Evolutionary conservation across 305 asterid genomes (phyloP), one percentile per base, ranked within the genome.

Genomic region (Solanum hybrid): DNA sequence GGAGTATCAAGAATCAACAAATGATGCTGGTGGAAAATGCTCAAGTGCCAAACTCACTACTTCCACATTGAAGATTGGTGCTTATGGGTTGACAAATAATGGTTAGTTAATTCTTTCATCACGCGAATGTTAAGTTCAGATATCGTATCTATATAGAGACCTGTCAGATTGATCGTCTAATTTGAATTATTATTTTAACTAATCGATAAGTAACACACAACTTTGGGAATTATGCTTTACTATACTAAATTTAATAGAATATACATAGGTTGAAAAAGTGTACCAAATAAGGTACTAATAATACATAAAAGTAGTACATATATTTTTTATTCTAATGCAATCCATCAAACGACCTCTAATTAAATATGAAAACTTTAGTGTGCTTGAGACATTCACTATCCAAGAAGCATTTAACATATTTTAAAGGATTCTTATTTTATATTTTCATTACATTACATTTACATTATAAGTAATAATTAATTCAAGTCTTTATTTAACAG

Each of bases 21-120:
- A n/a, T 29, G 90, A 91, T 85, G 90, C 66, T 4, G 22, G 10
- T 45, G 91, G 91, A 27, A 91, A 89, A 85, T 91, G 92, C 80
- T 8, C 36, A 40, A 12, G 26, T 77, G 91, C 80, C 17, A 60
- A 22, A 40, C 10, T 42, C 13, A 76, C 40, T 24, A 85, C 56
- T 24, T 31, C 75, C 15, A 19, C 51, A 15, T n/a, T 87, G 60
- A 29, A 34, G 15, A 29, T 10, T 3, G 17, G 51, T 79, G 90
- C 86, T 4, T 66, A 40, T 69, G 92, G 92, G 8, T 85, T 84
- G 64, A 89, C 91, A 42, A 89, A 91, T 31, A 51, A 51, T 51
- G 64, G 64, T 51, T 51, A 88, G n/a, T 19, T 22, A 88, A 7
- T 13, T 29, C 11, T 29, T 12, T 89, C 82, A 77, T 75, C 80